Base-by-base conservation (phyloP, 2,329 filamentous ascomycete species). In the Fusarium incarnatum region DNA sequence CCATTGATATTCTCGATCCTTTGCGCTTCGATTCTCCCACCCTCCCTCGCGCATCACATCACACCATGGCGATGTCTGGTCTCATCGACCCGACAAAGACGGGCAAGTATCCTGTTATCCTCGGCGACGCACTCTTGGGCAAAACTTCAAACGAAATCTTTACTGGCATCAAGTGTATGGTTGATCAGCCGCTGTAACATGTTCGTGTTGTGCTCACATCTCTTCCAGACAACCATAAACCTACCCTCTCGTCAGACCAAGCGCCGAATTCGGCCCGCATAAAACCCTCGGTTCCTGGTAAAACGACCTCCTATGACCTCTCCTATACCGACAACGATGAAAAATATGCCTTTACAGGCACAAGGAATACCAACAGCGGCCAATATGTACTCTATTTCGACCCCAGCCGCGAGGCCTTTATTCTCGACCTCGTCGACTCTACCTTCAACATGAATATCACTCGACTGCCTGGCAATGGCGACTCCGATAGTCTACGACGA, bases 381-480 rank as follows among this genome's bases (percentile, higher is more conserved):
- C 85, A 90, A 76, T 90, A 88, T 75, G 87, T 90, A 40, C 86
- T 97, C 54, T 87, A 95, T 61, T 96, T 95, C 76, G 92, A 97
- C 79, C 85, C 91, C 11, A 83, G 85, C 20, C 89, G 88, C 55
- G 89, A 95, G 75, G 91, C 87, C 59, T 96, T 96, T 71, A 89
- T 96, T 28, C 86, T 98, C 57, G 94, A 98, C 81, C 89, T 89
- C 54, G 84, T 98, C 57, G 89, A 93, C 77, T 91, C 90, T n/a
- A 90, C 90, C 41, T 92, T 97, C 80, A 91, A 93, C 75, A 94
- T 97, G 91, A 98, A 97, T 79, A 82, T 97, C 56, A 89, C 88
- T 55, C 88, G 86, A 58, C 89, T 89, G 16, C 92, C 91, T 4
- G 87, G 85, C 70, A 90, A 91, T 74, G 82, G 85, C 56, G 88